Percentiles rank a stretch among this genome's conserved stretches.
Evolutionary conservation across 345 rosid species (phyloP).

Genomic region (Linum usitatissimum): DNA sequence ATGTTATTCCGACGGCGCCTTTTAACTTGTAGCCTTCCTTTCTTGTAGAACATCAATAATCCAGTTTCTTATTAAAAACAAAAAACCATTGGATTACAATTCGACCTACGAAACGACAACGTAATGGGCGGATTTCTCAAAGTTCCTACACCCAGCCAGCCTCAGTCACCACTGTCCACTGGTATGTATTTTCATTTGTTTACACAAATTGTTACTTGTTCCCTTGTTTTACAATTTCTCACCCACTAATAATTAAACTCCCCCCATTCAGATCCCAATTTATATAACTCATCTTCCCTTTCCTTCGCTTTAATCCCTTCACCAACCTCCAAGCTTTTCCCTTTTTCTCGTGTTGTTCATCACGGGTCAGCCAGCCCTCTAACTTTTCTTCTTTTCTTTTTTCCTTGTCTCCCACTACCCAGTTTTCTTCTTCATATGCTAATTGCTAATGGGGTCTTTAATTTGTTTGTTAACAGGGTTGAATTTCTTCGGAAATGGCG

Average conservation of each 20-base stretch:
- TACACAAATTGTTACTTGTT: neutral
- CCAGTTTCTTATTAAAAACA: neutral
- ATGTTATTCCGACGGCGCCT: neutral
- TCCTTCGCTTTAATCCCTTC: neutral
- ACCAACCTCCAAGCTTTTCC: neutral
- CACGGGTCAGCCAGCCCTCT: neutral
- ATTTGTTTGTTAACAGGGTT: neutral
- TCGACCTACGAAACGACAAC: neutral
- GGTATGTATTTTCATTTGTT: no score
- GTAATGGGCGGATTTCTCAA: neutral
- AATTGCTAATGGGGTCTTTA: neutral
- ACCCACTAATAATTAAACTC: neutral
- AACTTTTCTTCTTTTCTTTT: neutral
- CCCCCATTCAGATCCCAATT: neutral
- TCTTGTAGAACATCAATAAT: neutral
- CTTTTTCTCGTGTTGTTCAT: neutral
- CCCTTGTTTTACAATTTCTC: neutral
- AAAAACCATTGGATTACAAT: neutral
- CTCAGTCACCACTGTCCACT: neutral
- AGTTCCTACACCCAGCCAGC: neutral
- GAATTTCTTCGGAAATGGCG: neutral
- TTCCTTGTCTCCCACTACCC: neutral
- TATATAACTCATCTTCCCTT: neutral
- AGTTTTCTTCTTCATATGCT: neutral
- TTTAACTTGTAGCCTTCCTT: neutral